Evolutionary conservation across 1,284 basidiomycete species (phyloP), one percentile per base, ranked within the genome.

Genomic region (Ustilago trichophora): DNA sequence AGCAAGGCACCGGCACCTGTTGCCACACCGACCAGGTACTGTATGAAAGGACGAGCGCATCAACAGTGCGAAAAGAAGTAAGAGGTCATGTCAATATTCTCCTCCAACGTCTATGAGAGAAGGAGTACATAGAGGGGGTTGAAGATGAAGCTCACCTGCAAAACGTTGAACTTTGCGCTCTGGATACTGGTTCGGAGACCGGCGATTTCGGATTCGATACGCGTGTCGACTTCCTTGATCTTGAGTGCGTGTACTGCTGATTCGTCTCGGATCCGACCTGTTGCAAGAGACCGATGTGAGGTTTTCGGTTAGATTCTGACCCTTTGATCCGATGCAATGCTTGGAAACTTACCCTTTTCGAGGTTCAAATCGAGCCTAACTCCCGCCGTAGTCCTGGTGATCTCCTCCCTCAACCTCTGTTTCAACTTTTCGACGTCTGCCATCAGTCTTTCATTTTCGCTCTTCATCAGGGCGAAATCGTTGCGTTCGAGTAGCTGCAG

Each of bases 401-500:
- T 81, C 49, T 82, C 82, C 82, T 96, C 93, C 19, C 94, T 86
- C 16, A 99, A 84, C 15, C 92, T 87, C 82, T 96, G 93, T 84
- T 98, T 98, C 53, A 99, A 86, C 83, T 93, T 93, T 84, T 98
- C 93, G 47, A 98, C 89, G 78, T 99, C 95, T 27, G 88, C 86
- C 76, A 92, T 86, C 16, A 99, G 85, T 18, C 95, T 87, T 82
- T 98, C 95, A 77, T 92, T 97, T 84, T 95, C 93, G 36, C 91
- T 89, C 84, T 94, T 96, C 85, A 98, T 90, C 85, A 93, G 89
- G 21, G 93, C 90, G 47, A 97, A 87, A 80, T 99, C 95, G 78
- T 98, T 98, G 86, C 95, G 94, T 85, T 97, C 94, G 85, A 93
- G 91, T 36, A 98, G 85, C 83, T 97, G 92, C 25, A 98, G 86